A percentile compares a stretch with the other conserved stretches of the same genome.
phyloP scores from a whole-genome alignment of 208 protist species.

The Trypanosoma platydactyli region DNA sequence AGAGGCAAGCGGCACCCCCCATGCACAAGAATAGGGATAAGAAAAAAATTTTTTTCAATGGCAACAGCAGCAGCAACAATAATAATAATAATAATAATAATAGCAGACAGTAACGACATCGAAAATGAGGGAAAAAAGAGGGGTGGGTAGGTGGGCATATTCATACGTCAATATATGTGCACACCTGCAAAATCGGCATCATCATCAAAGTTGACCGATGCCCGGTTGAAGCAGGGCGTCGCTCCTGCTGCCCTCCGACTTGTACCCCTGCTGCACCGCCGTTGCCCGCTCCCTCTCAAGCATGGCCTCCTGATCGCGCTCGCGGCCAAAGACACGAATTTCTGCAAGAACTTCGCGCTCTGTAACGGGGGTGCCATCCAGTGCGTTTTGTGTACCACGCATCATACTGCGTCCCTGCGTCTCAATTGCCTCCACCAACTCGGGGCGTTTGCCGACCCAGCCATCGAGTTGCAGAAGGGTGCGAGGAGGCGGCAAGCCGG shows the following conservation, averaged over 20 bases:
- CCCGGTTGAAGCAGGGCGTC: conserved; percentile 43
- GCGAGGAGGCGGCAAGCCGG: conserved; percentile 68
- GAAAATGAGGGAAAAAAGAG: conserved; percentile 4
- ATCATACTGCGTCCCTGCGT: conserved; percentile 75
- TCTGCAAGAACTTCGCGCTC: conserved; percentile 58
- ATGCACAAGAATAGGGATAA: conserved; percentile 28
- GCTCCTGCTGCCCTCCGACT: neutral
- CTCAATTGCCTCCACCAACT: conserved; percentile 74
- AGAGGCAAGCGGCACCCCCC: too few species aligned
- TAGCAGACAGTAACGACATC: neutral
- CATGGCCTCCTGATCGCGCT: conserved; percentile 42
- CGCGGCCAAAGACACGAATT: conserved; percentile 65
- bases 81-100: neutral
- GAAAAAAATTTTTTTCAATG: conserved; percentile 20
- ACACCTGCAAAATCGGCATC: neutral
- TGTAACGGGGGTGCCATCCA: conserved; percentile 66
- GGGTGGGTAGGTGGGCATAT: neutral
- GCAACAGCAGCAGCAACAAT: conserved; percentile 9
- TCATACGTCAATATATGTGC: neutral
- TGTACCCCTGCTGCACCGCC: conserved; percentile 31
- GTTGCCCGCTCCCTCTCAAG: conserved; percentile 56
- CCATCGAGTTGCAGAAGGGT: conserved; percentile 72
- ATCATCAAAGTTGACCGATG: conserved; percentile 18
- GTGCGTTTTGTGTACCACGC: conserved; percentile 39
- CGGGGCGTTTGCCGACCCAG: conserved; percentile 75